phyloP scores from a whole-genome alignment of 2,329 filamentous ascomycete genomes.

The Cladosporium sp. region DNA sequence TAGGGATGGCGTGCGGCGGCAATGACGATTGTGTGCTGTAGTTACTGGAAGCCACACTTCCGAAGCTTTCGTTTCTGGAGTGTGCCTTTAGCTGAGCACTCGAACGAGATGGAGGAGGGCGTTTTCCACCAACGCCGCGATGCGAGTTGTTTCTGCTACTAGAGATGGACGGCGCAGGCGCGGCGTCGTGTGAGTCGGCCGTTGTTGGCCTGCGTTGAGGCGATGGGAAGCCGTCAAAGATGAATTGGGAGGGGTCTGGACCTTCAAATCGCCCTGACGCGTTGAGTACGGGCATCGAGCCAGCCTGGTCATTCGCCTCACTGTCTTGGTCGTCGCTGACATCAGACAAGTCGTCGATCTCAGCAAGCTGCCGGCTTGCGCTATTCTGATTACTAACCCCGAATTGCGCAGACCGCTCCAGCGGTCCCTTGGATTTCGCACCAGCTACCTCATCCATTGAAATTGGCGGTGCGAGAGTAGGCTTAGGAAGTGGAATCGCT shows the following conservation, averaged over 20 bases:
- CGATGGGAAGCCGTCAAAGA: slow-evolving; percentile 15
- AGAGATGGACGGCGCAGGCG: slow-evolving; percentile 29
- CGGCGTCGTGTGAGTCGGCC: slow-evolving; percentile 29
- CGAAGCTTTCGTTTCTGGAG: slow-evolving; percentile 61
- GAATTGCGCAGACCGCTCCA: slow-evolving; percentile 32
- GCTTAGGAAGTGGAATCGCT: slow-evolving; percentile 30
- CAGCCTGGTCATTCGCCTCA: slow-evolving; percentile 25
- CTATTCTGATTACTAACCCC: slow-evolving; percentile 27
- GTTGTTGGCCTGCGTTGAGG: slow-evolving; percentile 29
- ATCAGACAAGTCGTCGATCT: slow-evolving; percentile 27
- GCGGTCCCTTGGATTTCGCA: slow-evolving; percentile 23
- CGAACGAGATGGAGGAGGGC: slow-evolving; percentile 19
- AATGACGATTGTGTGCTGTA: slow-evolving; percentile 31
- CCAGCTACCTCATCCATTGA: slow-evolving; percentile 12
- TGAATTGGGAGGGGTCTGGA: not conserved
- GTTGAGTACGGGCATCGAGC: slow-evolving; percentile 22
- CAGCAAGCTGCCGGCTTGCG: slow-evolving; percentile 18
- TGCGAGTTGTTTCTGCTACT: slow-evolving; percentile 28
- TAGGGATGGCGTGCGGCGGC: slow-evolving; percentile 90
- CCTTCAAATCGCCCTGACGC: slow-evolving; percentile 3
- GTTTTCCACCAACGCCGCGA: slow-evolving; percentile 15
- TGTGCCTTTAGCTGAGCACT: slow-evolving; percentile 33
- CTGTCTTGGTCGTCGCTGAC: slow-evolving; percentile 26
- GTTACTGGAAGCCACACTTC: slow-evolving; percentile 44
- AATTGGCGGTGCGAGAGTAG: slow-evolving; percentile 26